Evolutionary conservation across 2,329 filamentous ascomycete genomes (phyloP), one percentile per base, ranked within the genome.

Genomic region (Fusarium nanum): DNA sequence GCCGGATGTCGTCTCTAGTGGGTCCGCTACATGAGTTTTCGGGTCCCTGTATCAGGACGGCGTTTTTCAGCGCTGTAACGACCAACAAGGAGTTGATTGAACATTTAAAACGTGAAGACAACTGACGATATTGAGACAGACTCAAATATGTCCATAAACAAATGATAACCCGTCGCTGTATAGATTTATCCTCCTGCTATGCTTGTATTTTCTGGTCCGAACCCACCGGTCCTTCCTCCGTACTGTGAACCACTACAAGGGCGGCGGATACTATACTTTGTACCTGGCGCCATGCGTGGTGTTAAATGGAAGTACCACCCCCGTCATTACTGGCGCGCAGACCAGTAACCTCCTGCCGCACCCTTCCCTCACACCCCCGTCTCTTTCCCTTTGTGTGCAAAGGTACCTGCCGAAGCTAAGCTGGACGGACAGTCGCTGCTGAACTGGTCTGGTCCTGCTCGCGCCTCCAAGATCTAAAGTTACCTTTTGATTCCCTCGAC

Each of bases 1-100:
- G 71, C 72, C 76, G 76, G 76, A 76, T 78, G 76, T 78, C 75
- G 77, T 78, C 71, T 62, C 67, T 68, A 72, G 77, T 78, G 76
- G 77, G 71, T 76, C 75, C 75, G 66, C 70, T 66, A 74, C 68
- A 71, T 68, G 67, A 73, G 66, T 60, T 65, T 62, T 73, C 68
- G 66, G 64, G 60, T 71, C 64, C 63, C 61, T 71, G 73, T 71
- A 72, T 72, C 60, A 70, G 59, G 64, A 65, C 50, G 50, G 72
- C 55, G 49, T 63, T 64, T 66, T 60, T 49, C 57, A 60, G 57
- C 45, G 72, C 61, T 63, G 66, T 60, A 53, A 54, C 60, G 50
- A 64, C 27, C 57, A 73, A 61, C 60, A 48, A 48, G 54, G 40
- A 10, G 44, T 42, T 30, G 54, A 65, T 57, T 45, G 50, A 30